A percentile compares a stretch with the other conserved stretches of the same genome.
Conservation (phyloP, 176 grass and related monocot species). For the Oryza coarctata region DNA sequence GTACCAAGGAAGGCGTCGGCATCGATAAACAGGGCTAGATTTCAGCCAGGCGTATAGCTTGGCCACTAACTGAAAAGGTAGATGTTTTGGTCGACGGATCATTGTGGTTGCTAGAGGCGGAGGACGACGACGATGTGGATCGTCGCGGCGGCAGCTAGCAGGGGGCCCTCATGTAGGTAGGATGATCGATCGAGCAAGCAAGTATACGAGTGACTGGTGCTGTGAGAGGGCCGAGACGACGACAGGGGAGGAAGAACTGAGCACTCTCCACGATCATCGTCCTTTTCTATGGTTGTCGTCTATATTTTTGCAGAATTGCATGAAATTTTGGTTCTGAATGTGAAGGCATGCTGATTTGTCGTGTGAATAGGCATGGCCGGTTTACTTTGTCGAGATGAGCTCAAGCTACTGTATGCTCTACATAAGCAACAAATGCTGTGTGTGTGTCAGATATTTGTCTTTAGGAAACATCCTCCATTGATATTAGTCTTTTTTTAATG, state of each 20-base stretch:
- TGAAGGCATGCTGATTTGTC: not conserved
- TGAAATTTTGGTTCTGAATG: not conserved
- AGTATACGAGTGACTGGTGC: not conserved
- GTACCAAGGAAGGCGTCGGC: not conserved
- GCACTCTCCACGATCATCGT: not conserved
- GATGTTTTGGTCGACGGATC: not conserved
- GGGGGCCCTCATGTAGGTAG: not conserved
- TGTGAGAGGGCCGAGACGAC: not conserved
- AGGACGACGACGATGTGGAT: not conserved
- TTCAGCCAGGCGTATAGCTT: too few species aligned
- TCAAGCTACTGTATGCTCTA: too few species aligned
- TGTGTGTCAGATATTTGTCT: not conserved
- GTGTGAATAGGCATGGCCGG: not conserved
- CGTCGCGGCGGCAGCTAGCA: not conserved
- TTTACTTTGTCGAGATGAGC: not conserved
- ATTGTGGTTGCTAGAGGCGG: not conserved
- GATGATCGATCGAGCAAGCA: not conserved
- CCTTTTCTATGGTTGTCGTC: not conserved
- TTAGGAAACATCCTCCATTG: not conserved
- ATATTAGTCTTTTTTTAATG: too few species aligned
- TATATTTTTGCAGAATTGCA: not conserved
- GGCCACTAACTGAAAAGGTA: not conserved
- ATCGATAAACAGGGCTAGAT: not conserved
- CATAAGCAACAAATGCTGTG: not conserved
- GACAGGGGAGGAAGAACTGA: not conserved